Evolutionary conservation across 345 rosid species (phyloP), one percentile per base, ranked within the genome.

Genomic region (Populus nigra): DNA sequence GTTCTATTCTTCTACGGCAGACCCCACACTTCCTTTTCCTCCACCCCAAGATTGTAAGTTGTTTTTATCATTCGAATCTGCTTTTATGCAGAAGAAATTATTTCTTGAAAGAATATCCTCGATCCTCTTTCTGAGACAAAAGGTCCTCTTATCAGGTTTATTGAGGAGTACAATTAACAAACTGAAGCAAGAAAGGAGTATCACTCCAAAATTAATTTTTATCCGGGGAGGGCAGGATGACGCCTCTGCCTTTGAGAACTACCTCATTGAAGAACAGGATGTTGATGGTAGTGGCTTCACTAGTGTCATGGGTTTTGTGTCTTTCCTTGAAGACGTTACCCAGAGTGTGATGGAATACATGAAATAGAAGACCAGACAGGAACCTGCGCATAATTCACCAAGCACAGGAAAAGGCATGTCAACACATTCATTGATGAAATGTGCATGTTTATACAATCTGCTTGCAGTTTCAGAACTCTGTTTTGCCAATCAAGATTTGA

Each of bases 241-340:
- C 78, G 98, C 98, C 65, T 85, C 98, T 0, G 86, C 79, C 5
- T 93, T 93, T 39, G 98, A 96, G 88, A 91, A 86, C 87, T 92
- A 90, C 80, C 97, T 96, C 25, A 93, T 96, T 1, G 99, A 96
- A 88, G 99, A 96, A 78, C 99, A 93, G 77, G 97, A 90, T n/a
- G 98, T 93, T 1, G 96, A 93, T 7, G 98, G 98, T 31, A 91
- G 79, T 55, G 94, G 97, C 84, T 88, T 89, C 76, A 85, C 97
- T 63, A 92, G 93, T 73, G 93, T 89, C 82, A 89, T 86, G 95
- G 97, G 98, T 27, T 96, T 92, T 65, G 99, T 92, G 59, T 89
- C 99, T 50, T 93, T 96, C 92, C 97, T 96, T 2, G 97, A 93
- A 70, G 95, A 91, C 62, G 79, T 96, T 72, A 87, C 91, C 36